Base-by-base conservation (phyloP, 2,329 filamentous ascomycete species). In the Colletotrichum sp. region DNA sequence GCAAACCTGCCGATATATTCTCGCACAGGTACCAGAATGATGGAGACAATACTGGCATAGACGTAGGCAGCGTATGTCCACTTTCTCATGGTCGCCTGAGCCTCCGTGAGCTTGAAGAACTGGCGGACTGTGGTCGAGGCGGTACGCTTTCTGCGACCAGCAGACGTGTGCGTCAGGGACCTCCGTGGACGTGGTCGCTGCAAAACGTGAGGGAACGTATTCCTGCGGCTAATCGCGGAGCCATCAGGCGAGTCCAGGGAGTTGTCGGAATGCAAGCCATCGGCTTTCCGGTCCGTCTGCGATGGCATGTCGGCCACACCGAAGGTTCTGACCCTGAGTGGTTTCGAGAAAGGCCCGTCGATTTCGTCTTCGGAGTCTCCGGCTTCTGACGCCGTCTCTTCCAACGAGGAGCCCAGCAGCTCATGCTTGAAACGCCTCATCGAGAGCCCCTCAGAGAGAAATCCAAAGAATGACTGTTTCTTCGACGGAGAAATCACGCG, bases 51-150 rank as follows among this genome's bases (percentile, higher is more conserved):
- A 64, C 92, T 90, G 1, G 88, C 75, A 83, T 98, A 98, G 21
- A 96, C 92, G 81, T 95, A 97, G 1, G 87, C 84, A 4, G 97
- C 95, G 82, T 98, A 99, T 0, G 94, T 79, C 93, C 95, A 98
- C 83, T 96, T 98, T 55, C 95, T 90, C 13, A 92, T 82, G 7
- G 89, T 88, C 3, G 96, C 96, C 86, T 99, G 95, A 16, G 90
- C 88, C 39, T 94, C 91, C 0, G 96, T 98, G 64, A 99, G 89
- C 4, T 93, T 92, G 78, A 98, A 91, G 81, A 96, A 98, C 1
- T 95, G 92, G 32, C 93, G 91, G 36, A 95, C 84, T 36, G 90
- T 92, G 15, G 90, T 88, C 2, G 93, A 93, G 68, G 92, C 89
- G 4, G 91, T 89, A 77, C 93, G 89, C 82, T 94, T 94, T 75